Conservation (phyloP, 257 asterid genomes). For the Eucommia ulmoides region DNA sequence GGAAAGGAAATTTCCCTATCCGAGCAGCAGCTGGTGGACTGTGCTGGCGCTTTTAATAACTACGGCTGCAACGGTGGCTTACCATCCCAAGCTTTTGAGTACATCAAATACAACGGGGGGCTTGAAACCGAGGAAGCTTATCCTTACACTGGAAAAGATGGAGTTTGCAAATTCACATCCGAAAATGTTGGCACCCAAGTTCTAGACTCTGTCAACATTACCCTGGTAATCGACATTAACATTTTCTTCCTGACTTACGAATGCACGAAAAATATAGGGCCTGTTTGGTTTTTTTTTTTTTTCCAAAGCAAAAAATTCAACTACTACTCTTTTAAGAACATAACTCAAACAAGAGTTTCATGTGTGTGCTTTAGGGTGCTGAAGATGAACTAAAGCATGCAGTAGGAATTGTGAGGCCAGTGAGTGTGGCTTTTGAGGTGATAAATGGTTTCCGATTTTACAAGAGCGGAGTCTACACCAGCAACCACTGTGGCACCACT, state of each 20-base stretch:
- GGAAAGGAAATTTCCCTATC: conserved; percentile 70
- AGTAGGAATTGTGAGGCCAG: conserved; percentile 70
- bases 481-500: conserved; percentile 46
- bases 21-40: conserved; percentile 98
- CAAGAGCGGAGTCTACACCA: conserved; percentile 61
- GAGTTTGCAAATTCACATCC: conserved; percentile 58
- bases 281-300: no score
- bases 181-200: conserved; percentile 60
- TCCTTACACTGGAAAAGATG: conserved; percentile 67
- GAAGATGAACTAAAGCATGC: conserved; percentile 85
- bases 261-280: no score
- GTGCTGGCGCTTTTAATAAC: conserved; percentile 90
- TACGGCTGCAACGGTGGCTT: conserved; percentile 89
- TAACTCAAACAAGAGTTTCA: no score
- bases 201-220: conserved; percentile 68
- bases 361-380: conserved; percentile 73
- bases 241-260: neutral
- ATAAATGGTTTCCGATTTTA: conserved; percentile 39
- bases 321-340: no score
- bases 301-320: no score
- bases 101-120: conserved; percentile 83
- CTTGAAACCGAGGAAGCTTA: conserved; percentile 80
- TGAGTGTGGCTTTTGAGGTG: conserved; percentile 86
- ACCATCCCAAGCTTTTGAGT: conserved; percentile 97
- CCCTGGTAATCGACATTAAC: conserved; percentile 46